phyloP scores from a whole-genome alignment of 495 filamentous ascomycete genomes.

The Extremus antarcticus region DNA sequence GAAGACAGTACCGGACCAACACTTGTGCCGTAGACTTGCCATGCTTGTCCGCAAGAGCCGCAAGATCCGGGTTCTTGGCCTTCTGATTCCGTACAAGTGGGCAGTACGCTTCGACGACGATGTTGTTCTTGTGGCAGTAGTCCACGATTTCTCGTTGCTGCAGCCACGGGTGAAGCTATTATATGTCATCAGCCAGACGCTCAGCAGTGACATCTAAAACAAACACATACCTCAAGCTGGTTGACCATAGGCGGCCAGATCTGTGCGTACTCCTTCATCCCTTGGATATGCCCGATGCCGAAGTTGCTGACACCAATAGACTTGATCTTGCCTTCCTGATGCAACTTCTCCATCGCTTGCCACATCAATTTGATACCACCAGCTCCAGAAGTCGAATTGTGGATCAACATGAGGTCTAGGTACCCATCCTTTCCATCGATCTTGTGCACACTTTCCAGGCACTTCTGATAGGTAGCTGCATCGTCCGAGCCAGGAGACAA shows the following conservation, averaged over 20 bases:
- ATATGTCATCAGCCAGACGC: conserved; percentile 22
- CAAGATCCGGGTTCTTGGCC: conserved; percentile 44
- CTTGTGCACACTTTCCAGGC: conserved; percentile 50
- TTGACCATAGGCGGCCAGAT: conserved; percentile 58
- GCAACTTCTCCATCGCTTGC: conserved; percentile 52
- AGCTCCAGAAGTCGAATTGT: conserved; percentile 45
- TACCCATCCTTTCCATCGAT: conserved; percentile 51
- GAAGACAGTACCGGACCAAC: conserved; percentile 36
- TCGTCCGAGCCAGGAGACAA: conserved; percentile 42
- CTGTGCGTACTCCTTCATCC: conserved; percentile 50
- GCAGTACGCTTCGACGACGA: conserved; percentile 55
- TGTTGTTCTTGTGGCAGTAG: conserved; percentile 52
- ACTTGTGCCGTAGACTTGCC: conserved; percentile 32
- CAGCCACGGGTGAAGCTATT: conserved; percentile 53
- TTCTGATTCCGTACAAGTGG: conserved; percentile 54
- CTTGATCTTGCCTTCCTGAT: conserved; percentile 46
- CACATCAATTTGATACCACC: conserved; percentile 49
- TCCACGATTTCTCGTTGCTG: conserved; percentile 50
- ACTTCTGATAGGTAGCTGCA: conserved; percentile 47
- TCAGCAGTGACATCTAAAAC: not conserved
- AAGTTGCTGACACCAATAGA: conserved; percentile 65
- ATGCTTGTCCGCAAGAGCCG: conserved; percentile 43
- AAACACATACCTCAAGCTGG: conserved; percentile 51
- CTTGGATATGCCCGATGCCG: conserved; percentile 49
- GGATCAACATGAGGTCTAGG: conserved; percentile 62